Evolutionary conservation across 176 grass and related monocot genomes (phyloP), one percentile per base, ranked within the genome.

Genomic region (Canna indica): DNA sequence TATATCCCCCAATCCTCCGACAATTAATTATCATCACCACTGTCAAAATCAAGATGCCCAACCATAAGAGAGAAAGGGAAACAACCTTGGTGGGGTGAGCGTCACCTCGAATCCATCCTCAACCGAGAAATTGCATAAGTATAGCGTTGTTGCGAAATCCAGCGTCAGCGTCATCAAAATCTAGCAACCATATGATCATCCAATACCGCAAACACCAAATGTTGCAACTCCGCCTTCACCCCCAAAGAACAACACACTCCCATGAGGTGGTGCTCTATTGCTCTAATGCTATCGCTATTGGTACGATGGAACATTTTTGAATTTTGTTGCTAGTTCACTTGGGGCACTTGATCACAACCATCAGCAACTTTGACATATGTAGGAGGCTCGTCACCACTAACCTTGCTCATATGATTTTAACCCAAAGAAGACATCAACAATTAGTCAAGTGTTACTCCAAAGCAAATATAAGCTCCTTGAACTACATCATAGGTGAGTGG

Each of bases 311-410:
- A 88, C 3, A 74, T 81, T 56, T 85, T 68, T 5, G 82, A 87
- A 64, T 90, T 88, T 29, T 87, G 73, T 3, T 85, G 69, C 80
- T 88, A 85, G 77, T 85, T 91, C 28, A 85, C 91, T 77, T 95
- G 91, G 91, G 91, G n/a, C 91, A 82, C 82, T 91, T 95, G 80
- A 95, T 86, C 36, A 87, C 91, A 1, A 87, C 87, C 91, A 95
- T 88, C 28, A 95, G 91, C 18, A 84, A 95, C 82, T 95, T 95
- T 16, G 91, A 87, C 1, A 90, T n/a, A n/a, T n/a, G n/a, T 77
- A 20, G 84, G 91, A 4, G 91, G 87, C 27, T 87, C 84, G 8
- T 79, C 71, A 1, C 29, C n/a, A 2, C 47, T 18, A 6, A 30
- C 25, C 39, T 34, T 9, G 17, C 65, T 53, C 13, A 42, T n/a